Conservation (phyloP, 768 basidiomycete genomes). For the Asterophora parasitica region DNA sequence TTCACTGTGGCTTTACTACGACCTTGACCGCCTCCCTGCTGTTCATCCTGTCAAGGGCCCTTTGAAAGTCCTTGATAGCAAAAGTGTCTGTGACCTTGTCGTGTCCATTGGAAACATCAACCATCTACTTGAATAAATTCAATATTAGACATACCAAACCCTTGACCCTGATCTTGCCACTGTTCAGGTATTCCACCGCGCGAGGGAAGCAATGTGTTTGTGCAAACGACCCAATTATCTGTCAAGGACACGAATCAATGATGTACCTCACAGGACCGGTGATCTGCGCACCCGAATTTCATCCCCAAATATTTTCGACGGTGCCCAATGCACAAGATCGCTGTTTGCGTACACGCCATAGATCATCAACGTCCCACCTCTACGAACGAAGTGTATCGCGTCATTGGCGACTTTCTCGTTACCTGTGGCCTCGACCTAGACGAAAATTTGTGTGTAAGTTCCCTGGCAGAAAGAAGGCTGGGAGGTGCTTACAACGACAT, state of each 20-base stretch:
- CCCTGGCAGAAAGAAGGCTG: neutral
- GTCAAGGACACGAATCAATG: neutral
- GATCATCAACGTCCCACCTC: constrained; percentile 65
- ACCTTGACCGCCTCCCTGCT: constrained; percentile 51
- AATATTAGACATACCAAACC: constrained; percentile 29
- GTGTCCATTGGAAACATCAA: neutral
- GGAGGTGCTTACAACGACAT: constrained; percentile 44
- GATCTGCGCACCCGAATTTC: constrained; percentile 51
- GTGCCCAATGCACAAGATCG: constrained; percentile 65
- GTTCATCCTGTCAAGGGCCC: constrained; percentile 63
- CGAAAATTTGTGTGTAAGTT: too few relatives aligned
- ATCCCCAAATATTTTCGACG: constrained; percentile 70
- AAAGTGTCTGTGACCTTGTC: constrained; percentile 50
- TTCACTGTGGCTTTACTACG: constrained; percentile 35
- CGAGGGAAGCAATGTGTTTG: constrained; percentile 77
- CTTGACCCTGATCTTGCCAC: constrained; percentile 63
- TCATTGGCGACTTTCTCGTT: constrained; percentile 68
- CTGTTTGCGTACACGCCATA: constrained; percentile 77
- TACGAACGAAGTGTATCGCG: constrained; percentile 68
- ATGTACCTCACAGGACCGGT: neutral
- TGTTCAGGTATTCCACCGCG: constrained; percentile 72
- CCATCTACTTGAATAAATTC: too few relatives aligned
- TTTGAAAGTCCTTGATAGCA: constrained; percentile 54
- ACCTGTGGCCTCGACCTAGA: constrained; percentile 62
- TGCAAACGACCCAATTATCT: constrained; percentile 79